These are phyloP conservation scores for Balakata baccata DNA, from an alignment of 345 rosid genomes.

Conservation along the genomic window DNA sequence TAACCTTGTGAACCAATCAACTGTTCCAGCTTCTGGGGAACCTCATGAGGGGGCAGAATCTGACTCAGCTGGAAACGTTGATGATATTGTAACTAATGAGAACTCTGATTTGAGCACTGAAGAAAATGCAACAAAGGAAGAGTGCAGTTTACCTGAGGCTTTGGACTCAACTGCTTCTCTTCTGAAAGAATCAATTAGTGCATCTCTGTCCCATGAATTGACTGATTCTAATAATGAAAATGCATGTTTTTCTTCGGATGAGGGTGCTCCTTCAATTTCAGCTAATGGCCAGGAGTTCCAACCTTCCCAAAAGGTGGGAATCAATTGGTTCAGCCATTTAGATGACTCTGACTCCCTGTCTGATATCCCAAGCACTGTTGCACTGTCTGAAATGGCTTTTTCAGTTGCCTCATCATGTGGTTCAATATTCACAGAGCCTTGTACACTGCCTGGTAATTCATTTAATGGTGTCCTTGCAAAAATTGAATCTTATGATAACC, in stretches of 20 bases:
- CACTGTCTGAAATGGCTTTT: slow-evolving; percentile 14
- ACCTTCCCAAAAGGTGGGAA: slow-evolving; percentile 5
- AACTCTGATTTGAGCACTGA: slow-evolving; percentile 18
- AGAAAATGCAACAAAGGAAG: slow-evolving; percentile 29
- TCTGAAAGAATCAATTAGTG: slow-evolving; percentile 21
- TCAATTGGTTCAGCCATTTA: neutral
- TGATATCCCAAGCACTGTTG: slow-evolving; percentile 20
- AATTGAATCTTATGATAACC: slow-evolving; percentile 8
- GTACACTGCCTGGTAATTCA: slow-evolving; percentile 16
- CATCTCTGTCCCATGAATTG: slow-evolving; percentile 17
- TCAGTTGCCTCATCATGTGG: slow-evolving; percentile 19
- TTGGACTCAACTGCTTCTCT: slow-evolving; percentile 16
- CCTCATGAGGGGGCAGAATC: slow-evolving; percentile 17
- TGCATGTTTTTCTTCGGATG: slow-evolving; percentile 11
- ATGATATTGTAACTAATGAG: slow-evolving; percentile 16
- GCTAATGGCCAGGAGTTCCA: slow-evolving; percentile 17
- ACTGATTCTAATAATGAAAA: slow-evolving; percentile 14
- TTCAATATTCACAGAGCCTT: slow-evolving; percentile 16
- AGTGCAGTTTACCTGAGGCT: slow-evolving; percentile 15
- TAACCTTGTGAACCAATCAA: slow-evolving; percentile 2
- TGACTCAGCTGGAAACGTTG: slow-evolving; percentile 14
- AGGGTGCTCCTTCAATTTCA: slow-evolving; percentile 24
- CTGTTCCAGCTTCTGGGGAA: slow-evolving; percentile 11
- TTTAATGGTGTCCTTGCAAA: slow-evolving; percentile 15
- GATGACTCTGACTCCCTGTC: slow-evolving; percentile 9